Conservation (phyloP, 2,329 filamentous ascomycete species). For the Epichloe aotearoae region DNA sequence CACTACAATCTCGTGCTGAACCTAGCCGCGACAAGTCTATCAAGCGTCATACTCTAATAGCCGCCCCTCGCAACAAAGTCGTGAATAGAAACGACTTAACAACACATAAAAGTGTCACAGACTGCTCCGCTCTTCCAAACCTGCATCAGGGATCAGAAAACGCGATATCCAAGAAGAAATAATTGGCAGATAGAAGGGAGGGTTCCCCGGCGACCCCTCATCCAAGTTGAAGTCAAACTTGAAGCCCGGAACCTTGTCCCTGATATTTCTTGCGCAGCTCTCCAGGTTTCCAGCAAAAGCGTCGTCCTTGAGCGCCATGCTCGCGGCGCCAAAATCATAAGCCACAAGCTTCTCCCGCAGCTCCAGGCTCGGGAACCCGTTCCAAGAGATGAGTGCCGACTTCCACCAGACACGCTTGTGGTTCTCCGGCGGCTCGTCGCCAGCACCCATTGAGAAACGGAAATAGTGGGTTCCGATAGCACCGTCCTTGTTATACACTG, state of each 20-base stretch:
- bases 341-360: constrained; percentile 5
- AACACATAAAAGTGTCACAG: too few relatives aligned
- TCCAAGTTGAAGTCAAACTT: constrained; percentile 7
- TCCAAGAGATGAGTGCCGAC: constrained; percentile 17
- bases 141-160: too few relatives aligned
- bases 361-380: constrained; percentile 16
- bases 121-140: too few relatives aligned
- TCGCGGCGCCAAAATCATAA: constrained; percentile 8
- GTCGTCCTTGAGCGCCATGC: constrained; percentile 7
- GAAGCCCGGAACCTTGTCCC: constrained; percentile 3
- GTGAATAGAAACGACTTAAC: too few relatives aligned
- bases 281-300: constrained; percentile 4
- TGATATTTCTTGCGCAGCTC: not conserved
- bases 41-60: too few relatives aligned
- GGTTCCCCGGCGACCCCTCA: constrained; percentile 6
- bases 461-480: constrained; percentile 18
- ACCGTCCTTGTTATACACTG: constrained; percentile 25
- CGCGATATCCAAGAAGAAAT: too few relatives aligned
- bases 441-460: constrained; percentile 13
- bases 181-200: not conserved
- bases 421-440: constrained; percentile 17
- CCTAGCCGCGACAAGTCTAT: too few relatives aligned
- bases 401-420: constrained; percentile 18
- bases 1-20: too few relatives aligned
- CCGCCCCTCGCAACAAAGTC: too few relatives aligned